A percentile compares a stretch with the other conserved stretches of the same genome.
These are phyloP conservation scores for Corymbia maculata DNA, from an alignment of 345 rosid genomes.

Conservation along the genomic window DNA sequence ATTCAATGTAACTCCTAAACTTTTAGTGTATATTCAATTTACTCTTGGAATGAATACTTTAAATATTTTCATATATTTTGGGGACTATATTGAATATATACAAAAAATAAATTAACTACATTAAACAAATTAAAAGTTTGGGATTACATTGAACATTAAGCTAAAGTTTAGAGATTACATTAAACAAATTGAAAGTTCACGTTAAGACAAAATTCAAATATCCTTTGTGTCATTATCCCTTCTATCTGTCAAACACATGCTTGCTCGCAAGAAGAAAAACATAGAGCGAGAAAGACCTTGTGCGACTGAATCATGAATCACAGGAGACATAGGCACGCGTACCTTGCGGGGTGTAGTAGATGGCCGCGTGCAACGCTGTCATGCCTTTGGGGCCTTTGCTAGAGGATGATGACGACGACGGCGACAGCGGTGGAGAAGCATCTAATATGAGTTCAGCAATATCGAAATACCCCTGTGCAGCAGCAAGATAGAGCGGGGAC, in stretches of 20 bases:
- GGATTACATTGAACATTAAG: too few relatives aligned
- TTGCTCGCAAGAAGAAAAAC: background rate
- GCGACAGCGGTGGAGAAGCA: background rate
- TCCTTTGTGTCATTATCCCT: too few relatives aligned
- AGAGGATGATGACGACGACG: background rate
- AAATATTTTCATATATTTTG: too few relatives aligned
- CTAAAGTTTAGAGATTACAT: too few relatives aligned
- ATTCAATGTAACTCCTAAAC: too few relatives aligned
- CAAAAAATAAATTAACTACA: too few relatives aligned
- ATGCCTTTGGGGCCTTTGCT: slow-evolving; percentile 2
- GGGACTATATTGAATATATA: too few relatives aligned
- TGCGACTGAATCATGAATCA: background rate
- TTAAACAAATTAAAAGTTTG: too few relatives aligned
- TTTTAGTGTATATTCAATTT: too few relatives aligned
- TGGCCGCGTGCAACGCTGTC: slow-evolving; percentile 9
- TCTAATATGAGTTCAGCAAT: background rate
- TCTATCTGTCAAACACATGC: background rate
- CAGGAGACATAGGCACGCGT: background rate
- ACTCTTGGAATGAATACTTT: too few relatives aligned
- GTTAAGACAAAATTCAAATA: too few relatives aligned
- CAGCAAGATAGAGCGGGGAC: slow-evolving; percentile 2
- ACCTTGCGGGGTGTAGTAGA: slow-evolving; percentile 2
- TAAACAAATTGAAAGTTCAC: too few relatives aligned
- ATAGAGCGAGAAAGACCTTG: background rate
- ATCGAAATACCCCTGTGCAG: background rate